Evolutionary conservation across 1,284 basidiomycete species (phyloP).

Genomic region (Ustilago sp.): DNA sequence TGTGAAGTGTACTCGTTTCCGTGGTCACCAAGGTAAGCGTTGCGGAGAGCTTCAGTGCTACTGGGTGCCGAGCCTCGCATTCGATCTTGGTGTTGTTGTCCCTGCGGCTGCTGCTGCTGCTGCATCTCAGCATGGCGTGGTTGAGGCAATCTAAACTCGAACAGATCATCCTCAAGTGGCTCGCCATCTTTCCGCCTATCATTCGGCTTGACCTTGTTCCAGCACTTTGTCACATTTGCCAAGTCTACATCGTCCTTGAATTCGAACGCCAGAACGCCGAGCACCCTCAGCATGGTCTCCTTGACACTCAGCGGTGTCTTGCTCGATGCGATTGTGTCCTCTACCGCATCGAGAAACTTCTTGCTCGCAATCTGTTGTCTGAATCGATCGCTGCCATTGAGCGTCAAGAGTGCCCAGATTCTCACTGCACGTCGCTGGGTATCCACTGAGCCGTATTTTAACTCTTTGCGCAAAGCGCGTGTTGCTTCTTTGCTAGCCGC

Average conservation of each 20-base stretch:
- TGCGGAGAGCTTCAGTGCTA: constrained; percentile 1
- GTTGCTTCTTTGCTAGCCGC: constrained; percentile 63
- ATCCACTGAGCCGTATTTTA: constrained; percentile 53
- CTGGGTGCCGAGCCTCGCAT: constrained; percentile 1
- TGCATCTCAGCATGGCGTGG: constrained; percentile 2
- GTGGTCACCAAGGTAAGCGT: background rate
- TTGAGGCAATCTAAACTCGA: constrained; percentile 48
- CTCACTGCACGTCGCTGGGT: constrained; percentile 54
- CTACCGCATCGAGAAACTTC: constrained; percentile 59
- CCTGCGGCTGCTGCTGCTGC: constrained; percentile 12
- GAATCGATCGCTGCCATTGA: constrained; percentile 60
- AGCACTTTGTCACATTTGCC: constrained; percentile 53
- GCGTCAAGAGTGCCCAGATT: constrained; percentile 57
- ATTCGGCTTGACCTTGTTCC: constrained; percentile 58
- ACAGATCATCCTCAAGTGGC: constrained; percentile 39
- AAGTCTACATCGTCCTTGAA: constrained; percentile 55
- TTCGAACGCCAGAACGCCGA: constrained; percentile 61
- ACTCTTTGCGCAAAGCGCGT: constrained; percentile 59
- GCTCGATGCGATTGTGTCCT: constrained; percentile 49
- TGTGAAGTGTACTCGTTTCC: background rate
- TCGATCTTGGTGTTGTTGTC: background rate
- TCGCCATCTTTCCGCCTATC: constrained; percentile 55
- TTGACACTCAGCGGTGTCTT: constrained; percentile 59
- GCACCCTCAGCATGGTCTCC: constrained; percentile 55
- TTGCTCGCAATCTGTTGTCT: constrained; percentile 57